phyloP scores from a whole-genome alignment of 495 filamentous ascomycete genomes.

The Trichocladium antarcticum region DNA sequence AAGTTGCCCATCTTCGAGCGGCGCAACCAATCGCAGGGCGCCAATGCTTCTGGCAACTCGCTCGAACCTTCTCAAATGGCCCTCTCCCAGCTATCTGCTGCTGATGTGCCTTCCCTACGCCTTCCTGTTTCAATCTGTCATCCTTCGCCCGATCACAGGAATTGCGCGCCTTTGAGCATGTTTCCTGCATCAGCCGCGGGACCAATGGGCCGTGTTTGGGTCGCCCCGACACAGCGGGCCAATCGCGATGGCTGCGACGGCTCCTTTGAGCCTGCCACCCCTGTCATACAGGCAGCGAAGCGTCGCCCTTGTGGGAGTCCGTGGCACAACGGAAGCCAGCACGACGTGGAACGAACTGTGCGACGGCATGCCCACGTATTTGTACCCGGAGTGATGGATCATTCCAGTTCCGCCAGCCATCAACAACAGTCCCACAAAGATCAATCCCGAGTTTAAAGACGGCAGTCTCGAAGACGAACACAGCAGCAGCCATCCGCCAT shows the following conservation, averaged over 20 bases:
- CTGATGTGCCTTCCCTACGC: no score
- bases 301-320: no score
- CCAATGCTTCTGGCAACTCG: background rate
- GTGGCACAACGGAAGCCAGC: background rate
- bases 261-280: background rate
- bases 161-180: conserved; percentile 22
- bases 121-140: background rate
- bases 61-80: no score
- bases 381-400: background rate
- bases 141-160: background rate
- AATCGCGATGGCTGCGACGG: background rate
- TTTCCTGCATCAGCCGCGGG: conserved; percentile 13
- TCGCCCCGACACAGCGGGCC: background rate
- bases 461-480: no score
- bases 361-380: background rate
- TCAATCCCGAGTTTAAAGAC: no score
- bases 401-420: no score
- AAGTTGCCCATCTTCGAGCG: no score
- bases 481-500: no score
- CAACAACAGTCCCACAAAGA: no score
- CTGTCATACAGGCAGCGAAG: no score
- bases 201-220: background rate
- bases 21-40: background rate
- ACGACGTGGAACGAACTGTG: background rate
- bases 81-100: no score